Base-by-base conservation (phyloP, 2,329 filamentous ascomycete species). In the Dactylellina leptospora region DNA sequence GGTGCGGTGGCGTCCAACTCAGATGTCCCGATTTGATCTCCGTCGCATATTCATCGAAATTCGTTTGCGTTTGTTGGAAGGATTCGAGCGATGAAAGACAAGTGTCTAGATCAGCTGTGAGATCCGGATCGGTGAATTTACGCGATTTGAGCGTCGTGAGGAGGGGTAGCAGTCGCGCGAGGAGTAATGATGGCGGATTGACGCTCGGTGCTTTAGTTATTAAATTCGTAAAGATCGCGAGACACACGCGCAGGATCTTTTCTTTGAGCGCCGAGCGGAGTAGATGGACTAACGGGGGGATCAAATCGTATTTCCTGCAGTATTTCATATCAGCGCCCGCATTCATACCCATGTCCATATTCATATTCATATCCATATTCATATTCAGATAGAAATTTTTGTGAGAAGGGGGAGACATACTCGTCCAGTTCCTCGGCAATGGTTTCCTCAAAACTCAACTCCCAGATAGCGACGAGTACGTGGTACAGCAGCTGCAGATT, bases 261-360 rank as follows among this genome's bases (percentile, higher is more conserved):
- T 97, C 95, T 81, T 99, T 99, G 45, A 93, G 93, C 1, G 95
- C 97, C 42, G 96, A 84, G 60, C 92, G 90, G 61, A 99, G 84
- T 36, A 99, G 88, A 75, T 96, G 90, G n/a, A 91, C 92, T 80
- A 96, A 97, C 45, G 97, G 86, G 48, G 92, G 85, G 74, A 97
- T 85, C 75, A 97, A 89, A 78, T 97, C 93, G 81, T 96, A 92
- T 81, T 97, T 93, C 76, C 93, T 96, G 75, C 36, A 47, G 70
- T 42, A 76, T 18, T 25, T 75, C 16, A 56, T 36, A 10, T 36
- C 30, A 4, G 2, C 4, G 30, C n/a, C n/a, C 10, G 30, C 10
- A 10, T 10, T 10, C n/a, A 36, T n/a, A 2, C 30, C 30, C 10
- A 36, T 36, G 10, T 36, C n/a, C 2, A 36, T 2, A 36, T 36